Conservation (phyloP, 2,329 filamentous ascomycete species). For the Cytospora chrysosperma region DNA sequence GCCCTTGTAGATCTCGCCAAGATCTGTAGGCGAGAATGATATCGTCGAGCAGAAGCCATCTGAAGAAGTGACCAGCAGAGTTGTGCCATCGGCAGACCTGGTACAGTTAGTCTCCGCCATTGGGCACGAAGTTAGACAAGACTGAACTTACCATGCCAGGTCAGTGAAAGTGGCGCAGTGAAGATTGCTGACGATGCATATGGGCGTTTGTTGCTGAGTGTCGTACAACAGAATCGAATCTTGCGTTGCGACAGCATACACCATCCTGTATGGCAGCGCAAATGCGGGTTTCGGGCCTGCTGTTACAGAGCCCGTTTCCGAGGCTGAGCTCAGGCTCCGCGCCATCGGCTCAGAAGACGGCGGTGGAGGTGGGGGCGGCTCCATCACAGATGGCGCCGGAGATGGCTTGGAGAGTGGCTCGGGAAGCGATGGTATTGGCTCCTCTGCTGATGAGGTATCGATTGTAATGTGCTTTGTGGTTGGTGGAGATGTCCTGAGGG, state of each 20-base stretch:
- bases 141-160: constrained; percentile 73
- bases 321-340: constrained; percentile 41
- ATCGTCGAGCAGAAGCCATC: constrained; percentile 96
- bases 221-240: constrained; percentile 95
- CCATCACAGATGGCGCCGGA: constrained; percentile 66
- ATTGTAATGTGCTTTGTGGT: constrained; percentile 88
- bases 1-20: constrained; percentile 78
- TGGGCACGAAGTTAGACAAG: background rate
- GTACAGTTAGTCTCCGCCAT: constrained; percentile 31
- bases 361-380: constrained; percentile 68
- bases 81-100: constrained; percentile 52
- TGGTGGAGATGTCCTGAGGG: constrained; percentile 65
- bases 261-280: constrained; percentile 83
- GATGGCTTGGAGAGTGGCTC: constrained; percentile 72
- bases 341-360: constrained; percentile 54
- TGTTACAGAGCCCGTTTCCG: constrained; percentile 48
- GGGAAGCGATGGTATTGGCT: constrained; percentile 78
- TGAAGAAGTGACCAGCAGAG: constrained; percentile 89
- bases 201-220: constrained; percentile 90
- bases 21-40: constrained; percentile 78
- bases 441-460: constrained; percentile 85
- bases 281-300: constrained; percentile 71
- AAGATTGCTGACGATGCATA: constrained; percentile 93
- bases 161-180: constrained; percentile 98
- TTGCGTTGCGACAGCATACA: constrained; percentile 96